These are phyloP conservation scores for Tuber calosporum DNA, from an alignment of 495 filamentous ascomycete species.

Conservation along the genomic window DNA sequence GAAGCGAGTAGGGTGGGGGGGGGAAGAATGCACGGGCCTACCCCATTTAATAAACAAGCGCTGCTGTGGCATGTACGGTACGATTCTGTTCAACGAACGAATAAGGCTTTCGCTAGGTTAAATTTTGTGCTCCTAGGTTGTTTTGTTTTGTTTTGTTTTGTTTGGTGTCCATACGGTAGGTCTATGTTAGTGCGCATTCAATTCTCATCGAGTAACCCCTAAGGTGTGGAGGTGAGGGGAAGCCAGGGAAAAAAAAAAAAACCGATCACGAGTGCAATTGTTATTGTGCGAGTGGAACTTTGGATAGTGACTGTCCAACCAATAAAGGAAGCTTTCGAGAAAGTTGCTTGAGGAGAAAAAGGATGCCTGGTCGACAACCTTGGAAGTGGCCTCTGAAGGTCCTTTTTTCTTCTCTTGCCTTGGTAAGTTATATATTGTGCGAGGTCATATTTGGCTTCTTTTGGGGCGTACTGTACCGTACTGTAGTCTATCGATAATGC, in stretches of 20 bases:
- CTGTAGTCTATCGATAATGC: not conserved
- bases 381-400: not conserved
- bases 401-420: not conserved
- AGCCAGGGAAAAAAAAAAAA: not conserved
- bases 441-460: not conserved
- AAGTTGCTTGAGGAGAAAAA: conserved; percentile 1
- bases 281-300: not conserved
- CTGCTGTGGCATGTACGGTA: too few relatives aligned
- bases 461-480: not conserved
- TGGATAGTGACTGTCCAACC: not conserved
- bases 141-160: not conserved
- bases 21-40: not conserved
- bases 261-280: not conserved
- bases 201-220: not conserved
- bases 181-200: not conserved
- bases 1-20: too few relatives aligned
- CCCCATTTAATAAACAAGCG: not conserved
- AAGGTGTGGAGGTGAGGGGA: not conserved
- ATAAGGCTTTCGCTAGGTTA: not conserved
- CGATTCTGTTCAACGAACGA: not conserved
- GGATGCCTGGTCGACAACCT: not conserved
- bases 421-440: not conserved
- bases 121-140: not conserved
- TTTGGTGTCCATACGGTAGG: too few relatives aligned
- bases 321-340: conserved; percentile 2